These are phyloP conservation scores for Pharus latifolius DNA, from an alignment of 176 grass and related monocot genomes.

Conservation along the genomic window DNA sequence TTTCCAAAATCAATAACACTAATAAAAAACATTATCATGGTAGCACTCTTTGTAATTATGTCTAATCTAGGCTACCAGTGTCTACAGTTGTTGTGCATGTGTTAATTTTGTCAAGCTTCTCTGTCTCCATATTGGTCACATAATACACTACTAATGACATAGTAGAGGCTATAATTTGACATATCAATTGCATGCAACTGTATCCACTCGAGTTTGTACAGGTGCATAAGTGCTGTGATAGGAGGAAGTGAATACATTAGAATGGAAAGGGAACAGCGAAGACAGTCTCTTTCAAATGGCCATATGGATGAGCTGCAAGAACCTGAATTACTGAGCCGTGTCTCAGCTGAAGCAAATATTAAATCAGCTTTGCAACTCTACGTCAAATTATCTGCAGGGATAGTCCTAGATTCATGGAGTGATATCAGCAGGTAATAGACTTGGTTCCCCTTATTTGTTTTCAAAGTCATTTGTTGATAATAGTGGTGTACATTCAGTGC, in stretches of 20 bases:
- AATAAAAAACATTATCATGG: neutral
- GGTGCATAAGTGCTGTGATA: constrained; percentile 80
- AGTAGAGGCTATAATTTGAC: neutral
- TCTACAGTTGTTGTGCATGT: neutral
- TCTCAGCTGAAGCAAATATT: constrained; percentile 80
- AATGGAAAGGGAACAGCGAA: constrained; percentile 66
- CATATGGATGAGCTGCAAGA: constrained; percentile 52
- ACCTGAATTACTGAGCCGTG: constrained; percentile 55
- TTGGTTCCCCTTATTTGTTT: neutral
- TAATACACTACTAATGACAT: neutral
- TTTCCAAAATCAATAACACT: neutral
- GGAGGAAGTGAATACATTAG: constrained; percentile 86
- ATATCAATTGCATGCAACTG: neutral
- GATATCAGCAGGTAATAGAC: constrained; percentile 66
- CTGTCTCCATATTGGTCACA: neutral
- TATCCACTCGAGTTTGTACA: constrained; percentile 11
- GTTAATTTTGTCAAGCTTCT: constrained; percentile 11
- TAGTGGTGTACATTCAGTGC: neutral
- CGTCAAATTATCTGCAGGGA: constrained; percentile 69
- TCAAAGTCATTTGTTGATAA: neutral
- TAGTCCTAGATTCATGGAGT: constrained; percentile 91
- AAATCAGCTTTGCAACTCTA: constrained; percentile 91
- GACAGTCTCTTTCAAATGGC: constrained; percentile 78
- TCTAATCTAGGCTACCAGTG: no score
- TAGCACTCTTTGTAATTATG: neutral